Evolutionary conservation across 73 alveolate genomes (phyloP).

Genomic region (Uronychia binucleata): DNA sequence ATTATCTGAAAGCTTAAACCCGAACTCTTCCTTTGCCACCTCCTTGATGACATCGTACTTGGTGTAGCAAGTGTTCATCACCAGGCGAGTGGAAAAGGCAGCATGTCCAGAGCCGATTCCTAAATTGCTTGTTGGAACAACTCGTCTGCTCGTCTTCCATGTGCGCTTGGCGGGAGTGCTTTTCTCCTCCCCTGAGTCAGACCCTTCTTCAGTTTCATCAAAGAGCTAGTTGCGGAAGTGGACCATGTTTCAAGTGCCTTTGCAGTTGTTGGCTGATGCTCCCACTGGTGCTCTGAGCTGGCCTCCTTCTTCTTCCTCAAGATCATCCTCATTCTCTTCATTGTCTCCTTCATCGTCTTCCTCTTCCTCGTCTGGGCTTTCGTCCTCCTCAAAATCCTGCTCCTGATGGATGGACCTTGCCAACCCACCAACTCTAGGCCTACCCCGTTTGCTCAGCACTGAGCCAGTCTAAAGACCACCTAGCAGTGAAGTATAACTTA

Average conservation of each 20-base stretch:
- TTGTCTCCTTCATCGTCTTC: background rate
- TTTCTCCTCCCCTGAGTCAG: background rate
- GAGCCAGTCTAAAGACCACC: too few species aligned
- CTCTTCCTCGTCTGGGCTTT: background rate
- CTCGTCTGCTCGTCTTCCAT: background rate
- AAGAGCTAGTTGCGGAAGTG: background rate
- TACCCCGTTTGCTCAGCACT: too few species aligned
- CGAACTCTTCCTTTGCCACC: constrained; percentile 22
- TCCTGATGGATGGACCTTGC: too few species aligned
- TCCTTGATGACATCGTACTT: constrained; percentile 62
- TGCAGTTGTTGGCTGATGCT: background rate
- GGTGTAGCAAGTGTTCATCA: constrained; percentile 65
- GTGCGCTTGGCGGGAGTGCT: background rate
- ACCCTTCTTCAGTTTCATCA: background rate
- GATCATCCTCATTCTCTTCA: background rate
- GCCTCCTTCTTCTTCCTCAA: background rate
- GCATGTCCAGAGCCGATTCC: background rate
- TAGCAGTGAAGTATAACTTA: too few species aligned
- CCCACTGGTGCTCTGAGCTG: background rate
- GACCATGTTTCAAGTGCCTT: background rate
- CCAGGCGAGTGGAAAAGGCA: constrained; percentile 20
- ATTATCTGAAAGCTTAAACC: constrained; percentile 37
- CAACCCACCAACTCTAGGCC: too few species aligned
- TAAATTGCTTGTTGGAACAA: background rate
- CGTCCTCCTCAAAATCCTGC: background rate